These are phyloP conservation scores for Ceratocystis ficicola DNA, from an alignment of 2,329 filamentous ascomycete genomes.

Conservation along the genomic window DNA sequence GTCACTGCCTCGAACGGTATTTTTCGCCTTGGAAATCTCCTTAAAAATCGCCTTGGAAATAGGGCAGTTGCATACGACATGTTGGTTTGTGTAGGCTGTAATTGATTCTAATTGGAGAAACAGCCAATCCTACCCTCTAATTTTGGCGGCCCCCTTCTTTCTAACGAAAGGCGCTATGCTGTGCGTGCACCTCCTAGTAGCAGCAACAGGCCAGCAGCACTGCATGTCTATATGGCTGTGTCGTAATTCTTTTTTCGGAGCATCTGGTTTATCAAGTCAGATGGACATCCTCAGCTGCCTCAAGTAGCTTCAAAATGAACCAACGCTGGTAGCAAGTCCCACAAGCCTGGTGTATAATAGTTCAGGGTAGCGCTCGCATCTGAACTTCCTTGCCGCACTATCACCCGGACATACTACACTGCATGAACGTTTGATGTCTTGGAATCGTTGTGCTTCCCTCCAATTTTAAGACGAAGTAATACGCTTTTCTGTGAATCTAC, in stretches of 20 bases:
- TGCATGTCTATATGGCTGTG: not conserved
- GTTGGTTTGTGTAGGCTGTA: not conserved
- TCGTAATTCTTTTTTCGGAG: not conserved
- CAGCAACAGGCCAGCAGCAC: not conserved
- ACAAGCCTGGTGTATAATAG: not conserved
- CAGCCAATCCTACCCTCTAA: conserved; percentile 3
- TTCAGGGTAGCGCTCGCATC: not conserved
- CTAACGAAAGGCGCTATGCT: not conserved
- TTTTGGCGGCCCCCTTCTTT: not conserved
- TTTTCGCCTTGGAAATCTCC: not conserved
- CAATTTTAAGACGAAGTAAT: not conserved
- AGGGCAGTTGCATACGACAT: not conserved
- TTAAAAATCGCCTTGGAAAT: too few relatives aligned
- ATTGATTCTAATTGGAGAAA: conserved; percentile 9
- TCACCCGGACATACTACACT: not conserved
- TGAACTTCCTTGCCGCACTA: not conserved
- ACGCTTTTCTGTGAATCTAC: not conserved
- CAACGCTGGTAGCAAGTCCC: not conserved
- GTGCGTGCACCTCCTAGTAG: not conserved
- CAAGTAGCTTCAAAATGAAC: not conserved
- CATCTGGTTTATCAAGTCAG: not conserved
- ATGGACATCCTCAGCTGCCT: not conserved
- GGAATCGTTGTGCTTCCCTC: not conserved
- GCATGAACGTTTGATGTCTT: not conserved
- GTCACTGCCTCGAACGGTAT: not conserved